These are phyloP conservation scores for Phyllosticta capitalensis DNA, from an alignment of 2,329 filamentous ascomycete species.

Conservation along the genomic window DNA sequence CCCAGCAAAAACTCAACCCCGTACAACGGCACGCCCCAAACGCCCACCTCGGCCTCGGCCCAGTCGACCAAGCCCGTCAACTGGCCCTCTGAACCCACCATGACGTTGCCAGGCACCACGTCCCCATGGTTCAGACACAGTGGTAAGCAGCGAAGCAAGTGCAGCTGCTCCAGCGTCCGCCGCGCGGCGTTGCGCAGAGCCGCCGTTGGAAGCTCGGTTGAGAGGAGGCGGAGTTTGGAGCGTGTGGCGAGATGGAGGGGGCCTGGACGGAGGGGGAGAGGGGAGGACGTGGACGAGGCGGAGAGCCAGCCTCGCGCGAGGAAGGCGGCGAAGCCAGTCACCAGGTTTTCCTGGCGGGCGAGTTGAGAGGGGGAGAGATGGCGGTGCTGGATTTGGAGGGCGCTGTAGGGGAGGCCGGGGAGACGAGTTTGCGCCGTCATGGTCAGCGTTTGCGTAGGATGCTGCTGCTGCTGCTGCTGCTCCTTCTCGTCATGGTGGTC, in stretches of 20 bases:
- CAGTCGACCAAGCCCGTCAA: conserved; percentile 53
- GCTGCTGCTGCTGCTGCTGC: no score
- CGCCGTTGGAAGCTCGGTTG: conserved; percentile 15
- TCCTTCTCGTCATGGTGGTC: no score
- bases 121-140: conserved; percentile 54
- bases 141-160: conserved; percentile 43
- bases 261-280: neutral
- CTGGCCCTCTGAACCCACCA: conserved; percentile 37
- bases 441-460: neutral
- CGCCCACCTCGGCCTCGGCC: conserved; percentile 54
- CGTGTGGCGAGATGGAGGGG: neutral
- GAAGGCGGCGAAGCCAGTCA: neutral
- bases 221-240: neutral
- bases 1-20: conserved; percentile 53
- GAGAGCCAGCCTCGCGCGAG: neutral
- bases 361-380: neutral
- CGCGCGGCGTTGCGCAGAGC: conserved; percentile 19
- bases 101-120: conserved; percentile 48
- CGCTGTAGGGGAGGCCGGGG: conserved; percentile 17
- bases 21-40: conserved; percentile 50
- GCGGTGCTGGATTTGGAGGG: neutral
- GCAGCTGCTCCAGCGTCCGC: conserved; percentile 16
- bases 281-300: no score
- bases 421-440: conserved; percentile 13
- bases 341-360: neutral